Percentiles rank a stretch among this genome's conserved stretches.
Conservation (phyloP, 2,329 filamentous ascomycete species). For the Akanthomyces lecanii region DNA sequence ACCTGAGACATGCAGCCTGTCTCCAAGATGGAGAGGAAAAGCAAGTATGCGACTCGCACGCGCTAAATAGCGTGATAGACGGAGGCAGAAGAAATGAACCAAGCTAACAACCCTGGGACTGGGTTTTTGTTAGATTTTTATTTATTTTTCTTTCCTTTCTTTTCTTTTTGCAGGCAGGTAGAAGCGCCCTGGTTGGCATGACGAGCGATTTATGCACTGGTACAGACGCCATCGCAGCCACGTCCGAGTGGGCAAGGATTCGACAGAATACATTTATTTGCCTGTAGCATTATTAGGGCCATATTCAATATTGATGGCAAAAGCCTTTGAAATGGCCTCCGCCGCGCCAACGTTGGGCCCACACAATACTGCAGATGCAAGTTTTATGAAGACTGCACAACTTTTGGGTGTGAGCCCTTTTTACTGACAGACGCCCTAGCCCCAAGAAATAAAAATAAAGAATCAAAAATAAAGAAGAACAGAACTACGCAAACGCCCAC, state of each 20-base stretch:
- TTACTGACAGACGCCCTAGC: neutral
- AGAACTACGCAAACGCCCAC: neutral
- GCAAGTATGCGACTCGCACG: too few relatives aligned
- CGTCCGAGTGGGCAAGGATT: neutral
- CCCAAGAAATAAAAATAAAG: neutral
- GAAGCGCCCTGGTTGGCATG: too few relatives aligned
- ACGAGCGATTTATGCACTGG: too few relatives aligned
- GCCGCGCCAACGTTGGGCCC: neutral
- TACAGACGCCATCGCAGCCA: neutral
- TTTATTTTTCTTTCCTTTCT: too few relatives aligned
- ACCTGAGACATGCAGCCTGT: too few relatives aligned
- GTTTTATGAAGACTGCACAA: neutral
- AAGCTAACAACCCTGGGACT: too few relatives aligned
- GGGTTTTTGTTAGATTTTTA: too few relatives aligned
- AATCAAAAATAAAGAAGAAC: neutral
- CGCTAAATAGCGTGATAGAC: too few relatives aligned
- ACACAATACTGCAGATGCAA: neutral
- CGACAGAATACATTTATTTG: too few relatives aligned
- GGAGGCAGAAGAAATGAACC: too few relatives aligned
- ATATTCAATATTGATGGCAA: neutral
- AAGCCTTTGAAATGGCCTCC: neutral
- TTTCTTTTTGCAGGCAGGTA: too few relatives aligned
- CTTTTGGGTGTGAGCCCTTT: neutral
- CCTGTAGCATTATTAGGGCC: neutral
- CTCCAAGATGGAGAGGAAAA: too few relatives aligned